Conservation (phyloP, 495 filamentous ascomycete genomes). For the Xylaria intraflava region DNA sequence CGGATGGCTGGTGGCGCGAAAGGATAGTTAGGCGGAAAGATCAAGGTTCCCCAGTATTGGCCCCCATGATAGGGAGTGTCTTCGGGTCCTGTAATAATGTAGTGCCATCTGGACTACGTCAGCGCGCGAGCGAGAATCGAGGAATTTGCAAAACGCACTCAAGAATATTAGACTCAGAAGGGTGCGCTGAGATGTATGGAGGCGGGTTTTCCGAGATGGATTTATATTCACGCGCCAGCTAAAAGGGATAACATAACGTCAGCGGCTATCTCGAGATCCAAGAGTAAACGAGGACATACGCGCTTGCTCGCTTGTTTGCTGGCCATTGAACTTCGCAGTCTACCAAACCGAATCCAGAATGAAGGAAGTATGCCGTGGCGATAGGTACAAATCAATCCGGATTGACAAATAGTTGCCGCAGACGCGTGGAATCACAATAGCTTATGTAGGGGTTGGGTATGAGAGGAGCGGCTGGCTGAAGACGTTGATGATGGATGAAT, state of each 20-base stretch:
- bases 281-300: slow-evolving; percentile 43
- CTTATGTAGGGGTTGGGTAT: too few relatives aligned
- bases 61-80: slow-evolving; percentile 89
- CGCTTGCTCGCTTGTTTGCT: slow-evolving; percentile 78
- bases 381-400: too few relatives aligned
- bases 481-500: too few relatives aligned
- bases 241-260: not conserved
- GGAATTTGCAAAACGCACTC: slow-evolving; percentile 54
- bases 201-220: slow-evolving; percentile 85
- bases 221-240: slow-evolving; percentile 94
- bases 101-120: slow-evolving; percentile 73
- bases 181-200: slow-evolving; percentile 89
- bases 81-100: slow-evolving; percentile 93
- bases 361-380: not conserved
- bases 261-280: not conserved
- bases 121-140: not conserved
- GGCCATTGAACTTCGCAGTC: slow-evolving; percentile 56
- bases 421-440: too few relatives aligned
- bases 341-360: not conserved
- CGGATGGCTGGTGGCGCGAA: slow-evolving; percentile 96
- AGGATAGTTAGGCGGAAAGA: slow-evolving; percentile 93
- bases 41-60: slow-evolving; percentile 96
- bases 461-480: too few relatives aligned
- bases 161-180: slow-evolving; percentile 89
- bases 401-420: too few relatives aligned